Evolutionary conservation across 2,329 filamentous ascomycete species (phyloP).

Genomic region (Penicillium sp.): DNA sequence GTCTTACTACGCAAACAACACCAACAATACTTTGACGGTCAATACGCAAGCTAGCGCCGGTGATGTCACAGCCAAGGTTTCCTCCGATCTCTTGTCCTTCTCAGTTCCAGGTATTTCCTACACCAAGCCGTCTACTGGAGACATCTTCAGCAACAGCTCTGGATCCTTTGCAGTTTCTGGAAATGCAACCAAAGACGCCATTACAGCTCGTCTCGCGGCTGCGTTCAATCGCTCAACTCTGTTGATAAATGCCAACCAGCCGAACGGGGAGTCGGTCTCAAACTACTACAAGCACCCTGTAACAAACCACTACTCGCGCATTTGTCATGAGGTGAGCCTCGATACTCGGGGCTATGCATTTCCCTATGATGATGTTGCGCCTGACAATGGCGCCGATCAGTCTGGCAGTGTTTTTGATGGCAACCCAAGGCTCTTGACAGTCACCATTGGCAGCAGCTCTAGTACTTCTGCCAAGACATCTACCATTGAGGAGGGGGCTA

Average conservation of each 20-base stretch:
- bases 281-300: slow-evolving; percentile 54
- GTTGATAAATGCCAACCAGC: slow-evolving; percentile 52
- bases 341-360: slow-evolving; percentile 67
- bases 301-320: slow-evolving; percentile 66
- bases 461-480: slow-evolving; percentile 4
- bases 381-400: slow-evolving; percentile 56
- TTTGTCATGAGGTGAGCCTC: slow-evolving; percentile 60
- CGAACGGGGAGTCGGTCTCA: slow-evolving; percentile 49
- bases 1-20: slow-evolving; percentile 41
- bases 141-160: slow-evolving; percentile 66
- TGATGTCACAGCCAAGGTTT: slow-evolving; percentile 52
- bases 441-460: slow-evolving; percentile 53
- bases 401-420: slow-evolving; percentile 61
- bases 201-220: slow-evolving; percentile 71
- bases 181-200: slow-evolving; percentile 54
- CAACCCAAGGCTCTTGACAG: slow-evolving; percentile 55
- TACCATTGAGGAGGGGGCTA: not conserved
- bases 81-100: slow-evolving; percentile 43
- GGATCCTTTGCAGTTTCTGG: slow-evolving; percentile 55
- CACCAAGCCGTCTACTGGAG: slow-evolving; percentile 55
- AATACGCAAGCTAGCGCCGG: slow-evolving; percentile 64
- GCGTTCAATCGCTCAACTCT: slow-evolving; percentile 74
- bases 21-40: slow-evolving; percentile 50
- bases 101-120: slow-evolving; percentile 51
- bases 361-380: slow-evolving; percentile 67